These are phyloP conservation scores for Poa pratensis DNA, from an alignment of 176 grass and related monocot genomes.

Conservation along the genomic window DNA sequence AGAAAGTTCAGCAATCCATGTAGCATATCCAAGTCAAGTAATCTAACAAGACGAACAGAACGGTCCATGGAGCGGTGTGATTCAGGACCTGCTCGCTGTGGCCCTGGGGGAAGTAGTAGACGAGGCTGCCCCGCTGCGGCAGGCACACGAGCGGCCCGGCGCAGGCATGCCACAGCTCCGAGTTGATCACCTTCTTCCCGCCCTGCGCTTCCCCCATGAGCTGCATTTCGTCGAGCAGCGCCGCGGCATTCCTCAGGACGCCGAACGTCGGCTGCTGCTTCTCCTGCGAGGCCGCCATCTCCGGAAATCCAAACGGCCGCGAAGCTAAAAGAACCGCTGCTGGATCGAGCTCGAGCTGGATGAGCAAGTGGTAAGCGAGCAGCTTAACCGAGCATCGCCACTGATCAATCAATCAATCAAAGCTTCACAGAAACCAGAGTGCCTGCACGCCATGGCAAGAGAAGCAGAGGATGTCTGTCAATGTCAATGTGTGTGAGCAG, in stretches of 20 bases:
- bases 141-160: constrained; percentile 86
- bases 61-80: constrained; percentile 11
- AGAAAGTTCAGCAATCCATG: background rate
- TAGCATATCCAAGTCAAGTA: background rate
- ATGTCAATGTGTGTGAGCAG: background rate
- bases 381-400: background rate
- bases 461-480: background rate
- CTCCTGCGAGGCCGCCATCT: constrained; percentile 58
- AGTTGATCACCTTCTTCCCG: constrained; percentile 90
- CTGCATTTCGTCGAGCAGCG: constrained; percentile 97
- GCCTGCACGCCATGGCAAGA: constrained; percentile 41
- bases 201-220: constrained; percentile 76
- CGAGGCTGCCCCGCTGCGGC: constrained; percentile 85
- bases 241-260: constrained; percentile 65
- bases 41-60: background rate
- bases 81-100: constrained; percentile 92
- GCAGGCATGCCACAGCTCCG: constrained; percentile 97
- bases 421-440: background rate
- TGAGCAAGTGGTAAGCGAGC: background rate
- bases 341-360: background rate
- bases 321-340: background rate
- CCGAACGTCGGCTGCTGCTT: constrained; percentile 53
- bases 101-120: constrained; percentile 94
- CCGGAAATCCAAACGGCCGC: no score
- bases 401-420: background rate